These are phyloP conservation scores for Podospora pseudocomata DNA, from an alignment of 495 filamentous ascomycete species.

Conservation along the genomic window DNA sequence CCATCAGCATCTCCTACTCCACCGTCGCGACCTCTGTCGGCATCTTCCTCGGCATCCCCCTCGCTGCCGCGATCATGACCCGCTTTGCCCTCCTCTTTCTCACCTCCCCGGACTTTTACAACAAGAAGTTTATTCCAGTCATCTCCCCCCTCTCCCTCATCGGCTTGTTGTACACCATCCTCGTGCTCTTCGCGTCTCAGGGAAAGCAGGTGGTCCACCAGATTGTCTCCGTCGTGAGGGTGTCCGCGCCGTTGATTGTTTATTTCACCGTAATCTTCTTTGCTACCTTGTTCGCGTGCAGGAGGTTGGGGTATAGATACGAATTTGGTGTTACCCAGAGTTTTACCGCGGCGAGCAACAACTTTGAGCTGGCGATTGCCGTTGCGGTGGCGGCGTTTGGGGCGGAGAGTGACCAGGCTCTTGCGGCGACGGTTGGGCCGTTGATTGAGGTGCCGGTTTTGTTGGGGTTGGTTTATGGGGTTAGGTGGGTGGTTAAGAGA, in stretches of 20 bases:
- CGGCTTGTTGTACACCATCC: conserved; percentile 79
- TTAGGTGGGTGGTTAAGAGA: conserved; percentile 55
- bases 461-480: conserved; percentile 74
- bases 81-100: conserved; percentile 59
- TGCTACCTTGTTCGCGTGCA: conserved; percentile 55
- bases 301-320: conserved; percentile 70
- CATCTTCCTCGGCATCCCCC: conserved; percentile 81
- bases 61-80: conserved; percentile 74
- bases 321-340: conserved; percentile 71
- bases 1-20: conserved; percentile 58
- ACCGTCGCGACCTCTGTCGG: conserved; percentile 75
- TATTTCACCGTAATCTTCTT: conserved; percentile 78
- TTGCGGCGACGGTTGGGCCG: conserved; percentile 88
- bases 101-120: conserved; percentile 58
- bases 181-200: conserved; percentile 81
- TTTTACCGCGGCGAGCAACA: conserved; percentile 93
- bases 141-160: conserved; percentile 72
- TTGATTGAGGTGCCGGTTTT: conserved; percentile 89
- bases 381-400: conserved; percentile 86
- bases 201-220: conserved; percentile 76
- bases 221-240: conserved; percentile 75
- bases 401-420: conserved; percentile 72
- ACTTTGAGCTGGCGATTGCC: conserved; percentile 91
- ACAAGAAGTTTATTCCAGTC: conserved; percentile 65
- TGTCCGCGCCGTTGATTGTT: conserved; percentile 73